Evolutionary conservation across 2,329 filamentous ascomycete genomes (phyloP), one percentile per base, ranked within the genome.

Genomic region (Colletotrichum sp.): DNA sequence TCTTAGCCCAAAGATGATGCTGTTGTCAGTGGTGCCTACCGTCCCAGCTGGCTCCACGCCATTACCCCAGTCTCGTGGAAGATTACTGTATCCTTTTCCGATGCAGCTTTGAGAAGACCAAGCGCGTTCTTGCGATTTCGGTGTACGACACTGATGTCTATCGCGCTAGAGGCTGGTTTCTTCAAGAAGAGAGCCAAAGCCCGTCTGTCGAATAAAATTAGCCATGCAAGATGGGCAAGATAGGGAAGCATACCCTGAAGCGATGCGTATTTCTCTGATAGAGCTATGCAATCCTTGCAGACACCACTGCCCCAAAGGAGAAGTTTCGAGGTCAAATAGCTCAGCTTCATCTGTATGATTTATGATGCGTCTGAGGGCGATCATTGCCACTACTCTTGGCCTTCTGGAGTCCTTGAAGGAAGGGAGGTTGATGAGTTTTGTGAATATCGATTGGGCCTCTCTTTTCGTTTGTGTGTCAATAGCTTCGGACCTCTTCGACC

Each of bases 51-150:
- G n/a, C 94, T 94, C 91, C 96, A 96, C 16, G 95, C 94, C 84
- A 97, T 88, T 73, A 99, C 93, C 78, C 95, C 93, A 22, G 95
- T 96, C 84, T 99, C 96, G 67, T 96, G 93, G 60, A 96, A 86
- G 75, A 92, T 89, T 7, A 92, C 84, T 9, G 92, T 88, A 70
- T 92, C 91, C 73, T 93, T 93, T 63, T 95, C 93, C 1, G 94
- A 95, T 13, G 98, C 88, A 6, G 89, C 91, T 77, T 93, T 93
- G 12, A 99, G 87, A 79, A 95, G 91, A 34, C 93, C 91, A 8
- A 98, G 87, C 2, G 92, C 91, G 72, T 92, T 91, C 66, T 93
- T 90, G 72, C 95, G 91, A 80, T 98, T 97, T 71, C 88, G 90
- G 44, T 87, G 84, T 7, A 90, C 84, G 5, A 92, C 82, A 44